Evolutionary conservation across 345 rosid genomes (phyloP).

Genomic region (Linum trigynum): DNA sequence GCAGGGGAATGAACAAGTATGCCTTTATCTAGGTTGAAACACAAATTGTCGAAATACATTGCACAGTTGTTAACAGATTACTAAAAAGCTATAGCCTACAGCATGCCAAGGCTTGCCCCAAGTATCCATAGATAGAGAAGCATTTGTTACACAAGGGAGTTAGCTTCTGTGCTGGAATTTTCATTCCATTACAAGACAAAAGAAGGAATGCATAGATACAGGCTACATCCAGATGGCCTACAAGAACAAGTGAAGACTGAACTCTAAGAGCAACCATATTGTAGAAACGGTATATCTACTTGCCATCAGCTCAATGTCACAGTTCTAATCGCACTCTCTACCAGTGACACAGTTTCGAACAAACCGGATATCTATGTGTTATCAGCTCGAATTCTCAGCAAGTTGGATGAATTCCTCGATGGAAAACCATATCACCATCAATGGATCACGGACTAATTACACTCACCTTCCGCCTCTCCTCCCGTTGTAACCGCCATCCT

Average conservation of each 20-base stretch:
- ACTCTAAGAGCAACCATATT: no score
- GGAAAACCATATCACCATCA: background rate
- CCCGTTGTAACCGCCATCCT: constrained; percentile 72
- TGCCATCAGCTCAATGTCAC: no score
- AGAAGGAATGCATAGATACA: no score
- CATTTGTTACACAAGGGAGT: background rate
- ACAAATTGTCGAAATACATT: background rate
- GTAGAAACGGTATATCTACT: no score
- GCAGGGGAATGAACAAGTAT: background rate
- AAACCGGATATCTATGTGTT: no score
- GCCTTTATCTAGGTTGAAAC: background rate
- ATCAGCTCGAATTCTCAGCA: background rate
- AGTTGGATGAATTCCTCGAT: background rate
- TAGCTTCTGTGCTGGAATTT: background rate
- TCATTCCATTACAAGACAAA: no score
- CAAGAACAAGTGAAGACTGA: no score
- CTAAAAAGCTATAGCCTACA: background rate
- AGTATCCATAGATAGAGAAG: background rate
- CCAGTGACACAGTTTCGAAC: no score
- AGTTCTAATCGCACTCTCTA: no score
- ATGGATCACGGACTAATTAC: background rate
- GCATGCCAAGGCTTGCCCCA: no score
- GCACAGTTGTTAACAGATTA: background rate
- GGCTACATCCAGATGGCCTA: no score
- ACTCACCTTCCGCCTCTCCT: constrained; percentile 84